These are phyloP conservation scores for Volvox carteri DNA, from an alignment of 163 green algal genomes.

Conservation along the genomic window DNA sequence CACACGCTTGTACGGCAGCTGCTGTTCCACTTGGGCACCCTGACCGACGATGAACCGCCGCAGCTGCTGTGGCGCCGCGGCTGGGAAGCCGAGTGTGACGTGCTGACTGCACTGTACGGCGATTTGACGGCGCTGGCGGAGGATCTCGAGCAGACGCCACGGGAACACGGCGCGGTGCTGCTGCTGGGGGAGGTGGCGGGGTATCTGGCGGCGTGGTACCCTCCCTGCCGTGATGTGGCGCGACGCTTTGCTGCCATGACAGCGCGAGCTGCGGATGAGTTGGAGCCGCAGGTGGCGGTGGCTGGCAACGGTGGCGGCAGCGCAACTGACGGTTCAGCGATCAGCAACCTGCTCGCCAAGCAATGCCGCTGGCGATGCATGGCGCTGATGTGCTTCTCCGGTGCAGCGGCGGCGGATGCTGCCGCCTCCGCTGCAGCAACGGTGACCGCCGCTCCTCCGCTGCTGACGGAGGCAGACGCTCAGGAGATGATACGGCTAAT, in stretches of 20 bases:
- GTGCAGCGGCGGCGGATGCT: constrained; percentile 28
- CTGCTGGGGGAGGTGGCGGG: constrained; percentile 67
- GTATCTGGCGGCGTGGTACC: constrained; percentile 68
- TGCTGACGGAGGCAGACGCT: neutral
- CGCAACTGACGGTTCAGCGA: neutral
- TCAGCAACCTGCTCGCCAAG: constrained; percentile 59
- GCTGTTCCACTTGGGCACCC: constrained; percentile 67
- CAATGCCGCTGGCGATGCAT: constrained; percentile 64
- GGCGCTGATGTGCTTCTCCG: constrained; percentile 67
- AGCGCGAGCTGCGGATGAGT: constrained; percentile 52
- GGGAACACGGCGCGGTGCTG: constrained; percentile 65
- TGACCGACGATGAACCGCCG: constrained; percentile 9
- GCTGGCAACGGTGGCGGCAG: no score
- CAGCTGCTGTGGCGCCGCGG: constrained; percentile 59
- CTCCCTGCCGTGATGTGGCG: constrained; percentile 33
- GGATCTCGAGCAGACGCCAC: constrained; percentile 59
- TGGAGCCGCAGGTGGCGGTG: constrained; percentile 48
- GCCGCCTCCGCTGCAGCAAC: no score
- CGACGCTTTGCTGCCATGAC: constrained; percentile 68
- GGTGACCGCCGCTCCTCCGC: no score
- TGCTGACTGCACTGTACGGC: constrained; percentile 59
- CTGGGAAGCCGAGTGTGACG: constrained; percentile 54
- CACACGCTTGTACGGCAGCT: constrained; percentile 61
- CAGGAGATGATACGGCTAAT: constrained; percentile 63
- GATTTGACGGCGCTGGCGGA: constrained; percentile 64